Base-by-base conservation (phyloP, 805 yeast genomes). In the Candida germanica region DNA sequence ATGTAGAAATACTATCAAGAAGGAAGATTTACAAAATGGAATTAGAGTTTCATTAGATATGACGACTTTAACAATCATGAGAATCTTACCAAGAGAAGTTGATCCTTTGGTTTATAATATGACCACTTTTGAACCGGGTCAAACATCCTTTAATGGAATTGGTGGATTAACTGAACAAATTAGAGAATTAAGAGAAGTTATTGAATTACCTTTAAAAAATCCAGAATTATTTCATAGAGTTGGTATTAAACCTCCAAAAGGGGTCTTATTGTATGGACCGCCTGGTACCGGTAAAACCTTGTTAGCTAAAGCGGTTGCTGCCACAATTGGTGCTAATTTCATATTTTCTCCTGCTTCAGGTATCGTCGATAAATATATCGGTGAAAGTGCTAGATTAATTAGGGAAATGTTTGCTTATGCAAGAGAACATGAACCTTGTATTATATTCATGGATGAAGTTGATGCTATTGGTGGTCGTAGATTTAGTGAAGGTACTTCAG, bases 401-500 rank as follows among this genome's bases (percentile, higher is more conserved):
- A 80, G 98, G 68, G 98, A 91, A 60, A 93, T 91, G 98, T 91
- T 91, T 65, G 83, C 95, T 35, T 93, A 91, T 65, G 98, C 98
- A 27, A 88, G 80, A 58, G 98, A 91, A 56, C 98, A 91, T 61
- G 98, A 86, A 59, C 98, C 98, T 12, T 91, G 98, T 66, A 89
- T 93, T 57, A 93, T 91, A 39, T 91, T 91, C 59, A 89, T 91
- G 96, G 98, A 91, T 69, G 98, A 91, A 72, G 81, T 91, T 45
- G 98, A 93, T 70, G 98, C 98, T 40, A 91, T 91, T 62, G 98
- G 98, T 57, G 98, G 98, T 33, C 80, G 98, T 54, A 79, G 98
- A 63, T 91, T 91, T 64, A 80, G 91, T 48, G 98, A 91, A 63
- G 98, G 98, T 66, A 91, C 98, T 2, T 86, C 96, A 6, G 98